Base-by-base conservation (phyloP, 192 early-diverging fungal genomes). In the Coemansia sp. region DNA sequence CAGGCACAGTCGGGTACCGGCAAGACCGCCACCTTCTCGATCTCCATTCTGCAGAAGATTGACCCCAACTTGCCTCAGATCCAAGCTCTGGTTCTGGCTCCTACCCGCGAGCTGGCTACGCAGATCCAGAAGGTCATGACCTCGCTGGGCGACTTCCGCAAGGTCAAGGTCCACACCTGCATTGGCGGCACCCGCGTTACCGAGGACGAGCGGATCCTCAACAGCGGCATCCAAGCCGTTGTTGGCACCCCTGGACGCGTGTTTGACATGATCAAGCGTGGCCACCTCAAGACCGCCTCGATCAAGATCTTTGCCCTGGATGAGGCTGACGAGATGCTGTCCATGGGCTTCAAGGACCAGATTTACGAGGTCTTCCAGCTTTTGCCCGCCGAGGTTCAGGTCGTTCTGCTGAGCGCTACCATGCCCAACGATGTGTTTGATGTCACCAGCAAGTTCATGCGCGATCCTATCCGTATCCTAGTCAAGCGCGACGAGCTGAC, bases 1-100 rank as follows among this genome's bases (percentile, higher is more conserved):
- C 97, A 99, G 88, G 97, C 97, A 34, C 96, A 99, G 87, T 97
- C 96, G 60, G 97, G 97, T 88, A 98, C 96, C 72, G 97, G 96
- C 79, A 99, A 99, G 86, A 98, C 95, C 63, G 96, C 96, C 70
- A 99, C 97, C 64, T 99, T 98, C 91, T 98, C 95, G 69, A 97
- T 99, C 79, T 95, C 95, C 53, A 94, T 96, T 72, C 91, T 99
- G 62, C 96, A 99, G 78, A 90, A 89, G 66, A 85, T 99, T 60
- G 93, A 97, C 80, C 79, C 86, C 53, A 71, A 75, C 46, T 71
- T 90, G 62, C 86, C 86, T 60, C 85, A 94, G 82, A 90, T 87
- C 73, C 97, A 99, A 82, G 96, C 97, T 33, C 88, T 99, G 28
- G 91, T 99, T 65, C 90, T 99, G 60, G 92, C 95, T 67, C 95